Percentiles rank a stretch among this genome's conserved stretches.
Evolutionary conservation across 495 filamentous ascomycete species (phyloP).

Genomic region (Melanomma pulvis-pyrius): DNA sequence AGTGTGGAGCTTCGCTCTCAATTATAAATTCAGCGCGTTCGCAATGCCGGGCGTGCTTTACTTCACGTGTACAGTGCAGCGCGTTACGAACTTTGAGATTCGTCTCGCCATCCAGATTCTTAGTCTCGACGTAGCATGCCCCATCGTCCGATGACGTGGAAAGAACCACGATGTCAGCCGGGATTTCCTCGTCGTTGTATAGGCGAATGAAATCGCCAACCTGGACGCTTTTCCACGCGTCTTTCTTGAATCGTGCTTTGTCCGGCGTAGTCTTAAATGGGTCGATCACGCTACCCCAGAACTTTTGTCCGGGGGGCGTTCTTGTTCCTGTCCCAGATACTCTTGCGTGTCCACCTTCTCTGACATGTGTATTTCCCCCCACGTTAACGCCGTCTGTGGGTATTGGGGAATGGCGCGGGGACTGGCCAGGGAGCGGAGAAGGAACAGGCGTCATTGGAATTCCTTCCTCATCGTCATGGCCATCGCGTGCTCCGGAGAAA

Average conservation of each 20-base stretch:
- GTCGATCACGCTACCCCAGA: conserved; percentile 69
- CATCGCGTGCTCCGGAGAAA: conserved; percentile 48
- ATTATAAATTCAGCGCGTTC: conserved; percentile 84
- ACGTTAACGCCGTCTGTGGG: conserved; percentile 35
- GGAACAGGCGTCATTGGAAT: conserved; percentile 97
- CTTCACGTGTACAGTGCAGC: conserved; percentile 76
- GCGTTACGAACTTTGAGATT: conserved; percentile 96
- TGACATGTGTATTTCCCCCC: conserved; percentile 15
- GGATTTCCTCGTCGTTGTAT: conserved; percentile 94
- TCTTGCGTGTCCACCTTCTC: conserved; percentile 21
- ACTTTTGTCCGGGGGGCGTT: conserved; percentile 26
- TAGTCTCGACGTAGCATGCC: conserved; percentile 96
- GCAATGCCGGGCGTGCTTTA: conserved; percentile 90
- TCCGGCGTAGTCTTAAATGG: conserved; percentile 59
- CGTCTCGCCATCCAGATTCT: conserved; percentile 96
- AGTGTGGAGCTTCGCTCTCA: conserved; percentile 88
- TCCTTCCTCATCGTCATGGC: conserved; percentile 50
- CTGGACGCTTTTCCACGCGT: conserved; percentile 93
- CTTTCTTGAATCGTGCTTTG: conserved; percentile 81
- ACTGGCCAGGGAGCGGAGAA: conserved; percentile 68
- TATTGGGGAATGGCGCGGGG: background rate
- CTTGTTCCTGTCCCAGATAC: background rate
- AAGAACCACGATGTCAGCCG: conserved; percentile 93
- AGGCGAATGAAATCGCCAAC: conserved; percentile 97
- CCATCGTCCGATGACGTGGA: conserved; percentile 94